Conservation (phyloP, 495 filamentous ascomycete species). For the Trichoderma asperelloides region DNA sequence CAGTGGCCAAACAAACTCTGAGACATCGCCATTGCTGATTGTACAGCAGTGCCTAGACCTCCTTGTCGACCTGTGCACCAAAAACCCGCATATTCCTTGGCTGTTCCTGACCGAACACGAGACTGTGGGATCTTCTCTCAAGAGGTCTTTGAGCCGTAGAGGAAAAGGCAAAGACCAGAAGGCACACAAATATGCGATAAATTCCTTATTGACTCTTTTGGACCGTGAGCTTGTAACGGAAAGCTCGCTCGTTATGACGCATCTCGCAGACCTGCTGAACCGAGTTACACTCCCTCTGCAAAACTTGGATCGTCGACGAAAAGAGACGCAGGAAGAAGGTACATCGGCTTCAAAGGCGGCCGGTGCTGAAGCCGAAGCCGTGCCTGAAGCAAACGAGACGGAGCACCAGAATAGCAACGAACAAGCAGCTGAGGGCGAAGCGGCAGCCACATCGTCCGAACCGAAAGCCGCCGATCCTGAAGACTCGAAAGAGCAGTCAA, state of each 20-base stretch:
- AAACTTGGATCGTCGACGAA: slow-evolving; percentile 74
- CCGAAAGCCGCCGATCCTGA: slow-evolving; percentile 16
- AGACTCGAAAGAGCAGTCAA: slow-evolving; percentile 19
- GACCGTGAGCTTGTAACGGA: slow-evolving; percentile 92
- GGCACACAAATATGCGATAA: slow-evolving; percentile 82
- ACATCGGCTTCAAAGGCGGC: slow-evolving; percentile 51
- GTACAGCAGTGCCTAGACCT: slow-evolving; percentile 89
- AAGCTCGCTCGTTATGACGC: slow-evolving; percentile 90
- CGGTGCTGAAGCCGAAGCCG: slow-evolving; percentile 43
- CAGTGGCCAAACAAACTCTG: slow-evolving; percentile 47
- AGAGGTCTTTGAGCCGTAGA: slow-evolving; percentile 68
- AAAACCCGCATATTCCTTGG: slow-evolving; percentile 72
- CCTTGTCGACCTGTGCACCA: slow-evolving; percentile 68
- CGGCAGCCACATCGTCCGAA: slow-evolving; percentile 13
- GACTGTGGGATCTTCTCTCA: slow-evolving; percentile 55
- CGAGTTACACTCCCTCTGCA: slow-evolving; percentile 83
- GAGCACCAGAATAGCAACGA: slow-evolving; percentile 17
- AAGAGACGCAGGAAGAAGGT: slow-evolving; percentile 51
- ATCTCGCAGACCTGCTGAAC: slow-evolving; percentile 75
- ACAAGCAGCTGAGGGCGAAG: slow-evolving; percentile 16
- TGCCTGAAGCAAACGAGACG: slow-evolving; percentile 15
- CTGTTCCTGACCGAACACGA: slow-evolving; percentile 98
- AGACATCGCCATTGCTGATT: slow-evolving; percentile 87
- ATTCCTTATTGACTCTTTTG: slow-evolving; percentile 76
- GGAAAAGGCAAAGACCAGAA: slow-evolving; percentile 77